Percentiles rank a stretch among this genome's conserved stretches.
phyloP scores from a whole-genome alignment of 2,329 filamentous ascomycete genomes.

The Botrytis sinoallii region DNA sequence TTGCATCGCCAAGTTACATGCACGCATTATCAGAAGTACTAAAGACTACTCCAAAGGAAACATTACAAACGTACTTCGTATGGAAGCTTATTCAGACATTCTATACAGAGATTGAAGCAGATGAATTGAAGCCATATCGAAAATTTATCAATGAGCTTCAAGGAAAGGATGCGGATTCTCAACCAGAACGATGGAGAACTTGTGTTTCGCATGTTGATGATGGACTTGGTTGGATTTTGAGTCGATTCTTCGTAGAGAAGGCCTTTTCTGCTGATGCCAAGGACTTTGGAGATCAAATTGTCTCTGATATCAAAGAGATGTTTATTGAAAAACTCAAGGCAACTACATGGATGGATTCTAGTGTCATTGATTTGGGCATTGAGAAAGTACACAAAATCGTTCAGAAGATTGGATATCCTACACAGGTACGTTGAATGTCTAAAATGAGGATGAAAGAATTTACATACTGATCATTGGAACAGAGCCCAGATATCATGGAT shows the following conservation, averaged over 20 bases:
- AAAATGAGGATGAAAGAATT: neutral
- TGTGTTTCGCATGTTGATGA: constrained; percentile 58
- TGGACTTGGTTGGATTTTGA: constrained; percentile 64
- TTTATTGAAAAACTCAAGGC: constrained; percentile 59
- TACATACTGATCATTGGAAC: constrained; percentile 22
- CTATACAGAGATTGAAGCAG: constrained; percentile 53
- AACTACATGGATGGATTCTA: constrained; percentile 63
- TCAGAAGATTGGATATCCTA: constrained; percentile 67
- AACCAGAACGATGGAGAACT: constrained; percentile 63
- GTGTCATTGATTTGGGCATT: constrained; percentile 57
- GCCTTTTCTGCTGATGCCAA: constrained; percentile 66
- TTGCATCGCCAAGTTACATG: constrained; percentile 59
- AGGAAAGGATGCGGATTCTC: constrained; percentile 60
- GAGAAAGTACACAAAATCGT: constrained; percentile 65
- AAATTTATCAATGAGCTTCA: constrained; percentile 59
- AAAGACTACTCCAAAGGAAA: constrained; percentile 50
- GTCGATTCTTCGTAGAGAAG: constrained; percentile 67
- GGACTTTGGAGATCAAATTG: constrained; percentile 63
- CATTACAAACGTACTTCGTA: constrained; percentile 59
- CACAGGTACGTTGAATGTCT: constrained; percentile 39
- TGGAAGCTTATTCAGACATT: constrained; percentile 61
- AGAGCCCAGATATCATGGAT: constrained; percentile 58
- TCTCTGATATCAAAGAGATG: constrained; percentile 66
- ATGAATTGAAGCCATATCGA: constrained; percentile 56
- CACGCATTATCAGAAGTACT: constrained; percentile 56